Evolutionary conservation across 805 yeast genomes (phyloP).

Genomic region (Ogataea naganishii): DNA sequence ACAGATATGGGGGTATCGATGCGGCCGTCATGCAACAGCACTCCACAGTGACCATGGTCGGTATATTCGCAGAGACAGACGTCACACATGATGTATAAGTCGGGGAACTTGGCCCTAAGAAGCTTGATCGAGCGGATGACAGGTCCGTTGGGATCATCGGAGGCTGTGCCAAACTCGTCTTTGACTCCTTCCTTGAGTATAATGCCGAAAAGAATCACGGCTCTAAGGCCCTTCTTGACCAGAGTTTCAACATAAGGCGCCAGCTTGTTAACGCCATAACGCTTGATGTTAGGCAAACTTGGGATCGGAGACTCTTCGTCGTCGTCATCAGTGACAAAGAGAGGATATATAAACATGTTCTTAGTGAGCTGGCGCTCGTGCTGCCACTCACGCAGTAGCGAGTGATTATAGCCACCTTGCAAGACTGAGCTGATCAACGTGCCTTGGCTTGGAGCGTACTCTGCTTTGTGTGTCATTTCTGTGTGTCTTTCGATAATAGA

Average conservation of each 20-base stretch:
- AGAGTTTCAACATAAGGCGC: conserved; percentile 61
- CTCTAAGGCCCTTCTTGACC: conserved; percentile 70
- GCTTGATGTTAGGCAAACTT: conserved; percentile 79
- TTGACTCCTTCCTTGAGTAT: conserved; percentile 68
- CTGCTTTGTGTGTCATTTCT: conserved; percentile 68
- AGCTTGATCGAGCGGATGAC: conserved; percentile 73
- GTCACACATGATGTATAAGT: conserved; percentile 81
- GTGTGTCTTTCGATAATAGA: too few species aligned
- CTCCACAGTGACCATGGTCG: conserved; percentile 96
- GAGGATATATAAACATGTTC: conserved; percentile 86
- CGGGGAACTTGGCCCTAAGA: conserved; percentile 63
- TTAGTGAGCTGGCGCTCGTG: conserved; percentile 74
- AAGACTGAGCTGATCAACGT: conserved; percentile 67
- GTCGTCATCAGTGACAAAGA: conserved; percentile 72
- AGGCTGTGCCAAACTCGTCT: conserved; percentile 78
- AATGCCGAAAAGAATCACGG: conserved; percentile 91
- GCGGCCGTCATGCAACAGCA: conserved; percentile 78
- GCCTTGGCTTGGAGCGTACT: conserved; percentile 49
- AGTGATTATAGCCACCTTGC: conserved; percentile 93
- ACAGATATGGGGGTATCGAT: conserved; percentile 70
- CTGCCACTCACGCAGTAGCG: conserved; percentile 88
- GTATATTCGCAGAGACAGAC: conserved; percentile 97
- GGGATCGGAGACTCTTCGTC: conserved; percentile 72
- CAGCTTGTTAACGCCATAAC: conserved; percentile 77
- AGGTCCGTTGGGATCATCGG: conserved; percentile 95